phyloP scores from a whole-genome alignment of 78 protist species.

The Chrysochromulina tobinii region DNA sequence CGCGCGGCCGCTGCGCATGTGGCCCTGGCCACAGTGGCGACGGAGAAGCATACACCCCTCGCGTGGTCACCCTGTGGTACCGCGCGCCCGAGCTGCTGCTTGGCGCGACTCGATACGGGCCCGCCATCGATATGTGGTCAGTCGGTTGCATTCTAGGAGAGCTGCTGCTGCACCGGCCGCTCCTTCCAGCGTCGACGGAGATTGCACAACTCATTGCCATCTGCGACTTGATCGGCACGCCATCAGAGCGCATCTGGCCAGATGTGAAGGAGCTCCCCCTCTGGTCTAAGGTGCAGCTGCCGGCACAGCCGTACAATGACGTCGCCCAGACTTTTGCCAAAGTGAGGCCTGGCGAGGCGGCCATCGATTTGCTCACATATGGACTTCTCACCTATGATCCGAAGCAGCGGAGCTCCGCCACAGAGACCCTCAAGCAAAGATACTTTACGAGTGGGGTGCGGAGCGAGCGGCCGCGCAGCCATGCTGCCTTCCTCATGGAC shows the following conservation, averaged over 20 bases:
- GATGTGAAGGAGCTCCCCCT: neutral
- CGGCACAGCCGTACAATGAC: constrained; percentile 4
- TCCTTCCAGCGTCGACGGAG: constrained; percentile 14
- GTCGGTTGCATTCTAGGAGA: constrained; percentile 46
- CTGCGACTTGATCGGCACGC: constrained; percentile 34
- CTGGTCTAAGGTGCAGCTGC: neutral
- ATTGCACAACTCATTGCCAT: neutral
- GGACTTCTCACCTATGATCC: constrained; percentile 42
- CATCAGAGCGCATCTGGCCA: constrained; percentile 30
- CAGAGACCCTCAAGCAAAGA: too few relatives aligned
- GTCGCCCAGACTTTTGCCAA: neutral
- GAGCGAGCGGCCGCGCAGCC: too few relatives aligned
- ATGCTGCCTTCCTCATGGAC: too few relatives aligned
- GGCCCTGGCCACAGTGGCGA: too few relatives aligned
- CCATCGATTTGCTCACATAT: neutral
- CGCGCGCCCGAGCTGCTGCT: constrained; percentile 42
- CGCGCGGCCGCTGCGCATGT: neutral
- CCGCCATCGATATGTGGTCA: constrained; percentile 29
- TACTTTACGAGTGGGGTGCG: too few relatives aligned
- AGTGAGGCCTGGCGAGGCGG: neutral
- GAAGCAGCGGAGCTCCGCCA: neutral
- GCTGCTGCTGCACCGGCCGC: constrained; percentile 30
- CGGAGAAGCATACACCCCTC: neutral
- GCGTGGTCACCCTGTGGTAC: constrained; percentile 36
- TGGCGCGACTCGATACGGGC: neutral